Percentiles rank a stretch among this genome's conserved stretches.
These are phyloP conservation scores for Scheffersomyces stambukii DNA, from an alignment of 1,139 yeast species.

Conservation along the genomic window DNA sequence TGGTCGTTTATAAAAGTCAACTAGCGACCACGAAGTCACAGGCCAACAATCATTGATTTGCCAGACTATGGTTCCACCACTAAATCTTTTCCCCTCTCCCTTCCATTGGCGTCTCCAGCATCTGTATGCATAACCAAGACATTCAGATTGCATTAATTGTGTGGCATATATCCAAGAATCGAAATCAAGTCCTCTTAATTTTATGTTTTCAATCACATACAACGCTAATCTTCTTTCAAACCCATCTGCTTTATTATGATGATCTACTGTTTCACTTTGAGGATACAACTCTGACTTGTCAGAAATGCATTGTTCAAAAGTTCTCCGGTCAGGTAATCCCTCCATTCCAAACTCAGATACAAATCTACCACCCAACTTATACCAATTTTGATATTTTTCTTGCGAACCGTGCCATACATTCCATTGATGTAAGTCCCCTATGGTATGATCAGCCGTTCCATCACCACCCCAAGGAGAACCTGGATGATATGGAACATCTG, in stretches of 20 bases:
- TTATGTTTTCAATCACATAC: slow-evolving; percentile 41
- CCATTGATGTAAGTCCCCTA: slow-evolving; percentile 49
- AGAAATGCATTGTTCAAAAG: slow-evolving; percentile 27
- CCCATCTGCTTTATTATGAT: slow-evolving; percentile 42
- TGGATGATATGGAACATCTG: slow-evolving; percentile 31
- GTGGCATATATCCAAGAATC: slow-evolving; percentile 44
- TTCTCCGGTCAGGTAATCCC: slow-evolving; percentile 30
- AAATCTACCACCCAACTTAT: slow-evolving; percentile 36
- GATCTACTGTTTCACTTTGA: slow-evolving; percentile 33
- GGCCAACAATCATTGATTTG: slow-evolving; percentile 54
- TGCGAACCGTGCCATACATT: slow-evolving; percentile 47
- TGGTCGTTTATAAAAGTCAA: slow-evolving; percentile 36
- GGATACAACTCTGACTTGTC: slow-evolving; percentile 29
- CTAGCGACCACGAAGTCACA: slow-evolving; percentile 42
- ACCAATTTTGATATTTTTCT: slow-evolving; percentile 42
- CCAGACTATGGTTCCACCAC: slow-evolving; percentile 47
- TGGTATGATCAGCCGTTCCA: slow-evolving; percentile 26
- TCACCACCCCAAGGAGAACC: slow-evolving; percentile 38
- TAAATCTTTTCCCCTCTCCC: slow-evolving; percentile 24
- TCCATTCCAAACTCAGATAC: slow-evolving; percentile 48
- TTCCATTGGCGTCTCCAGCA: slow-evolving; percentile 47
- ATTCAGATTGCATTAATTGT: slow-evolving; percentile 48
- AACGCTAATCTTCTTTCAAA: slow-evolving; percentile 40
- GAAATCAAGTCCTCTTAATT: slow-evolving; percentile 25
- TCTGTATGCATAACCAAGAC: slow-evolving; percentile 42